Evolutionary conservation across 768 basidiomycete species (phyloP), one percentile per base, ranked within the genome.

Genomic region (Macrolepiota albuminosa): DNA sequence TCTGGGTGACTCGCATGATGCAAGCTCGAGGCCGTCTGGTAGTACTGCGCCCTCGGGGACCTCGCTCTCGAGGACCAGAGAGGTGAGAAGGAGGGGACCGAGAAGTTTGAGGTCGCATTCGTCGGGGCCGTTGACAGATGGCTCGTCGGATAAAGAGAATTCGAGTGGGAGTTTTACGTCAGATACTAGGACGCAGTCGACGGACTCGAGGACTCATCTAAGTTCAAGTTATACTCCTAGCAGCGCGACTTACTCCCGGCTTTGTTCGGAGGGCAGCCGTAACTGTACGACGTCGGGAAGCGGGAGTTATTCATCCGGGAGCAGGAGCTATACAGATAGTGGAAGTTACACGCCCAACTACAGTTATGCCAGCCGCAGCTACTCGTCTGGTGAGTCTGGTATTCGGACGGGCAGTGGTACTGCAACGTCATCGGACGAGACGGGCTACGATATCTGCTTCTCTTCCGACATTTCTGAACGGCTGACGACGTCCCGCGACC

Each of bases 101-200:
- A 74, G 75, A 40, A 60, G 71, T 26, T 76, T 81, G 5, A 79
- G 43, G 40, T 75, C 80, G 7, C 74, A 75, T 55, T 78, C 81
- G 1, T 76, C 68, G 7, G 73, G 75, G 1, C 74, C 75, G 57
- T 66, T 71, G 54, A 71, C 70, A 3, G 73, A 74, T n/a, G 74
- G 73, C 11, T 70, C 68, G 6, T 83, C 81, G 0, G 85, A 89
- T 61, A 86, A 84, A 67, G 87, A 86, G 69, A 85, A 87, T 63
- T 70, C 68, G 6, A 64, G 57, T n/a, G 60, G 53, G 3, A 61
- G 36, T 18, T 61, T 70, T 59, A 70, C 69, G 21, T 66, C 67
- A 21, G 70, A 68, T 31, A 74, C 71, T 54, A 68, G 63, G 9
- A 66, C 64, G 24, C 68, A 71, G 47, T 71, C 72, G 3, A 55